These are phyloP conservation scores for Mortierella alpina DNA, from an alignment of 192 early-diverging fungal genomes.

Conservation along the genomic window DNA sequence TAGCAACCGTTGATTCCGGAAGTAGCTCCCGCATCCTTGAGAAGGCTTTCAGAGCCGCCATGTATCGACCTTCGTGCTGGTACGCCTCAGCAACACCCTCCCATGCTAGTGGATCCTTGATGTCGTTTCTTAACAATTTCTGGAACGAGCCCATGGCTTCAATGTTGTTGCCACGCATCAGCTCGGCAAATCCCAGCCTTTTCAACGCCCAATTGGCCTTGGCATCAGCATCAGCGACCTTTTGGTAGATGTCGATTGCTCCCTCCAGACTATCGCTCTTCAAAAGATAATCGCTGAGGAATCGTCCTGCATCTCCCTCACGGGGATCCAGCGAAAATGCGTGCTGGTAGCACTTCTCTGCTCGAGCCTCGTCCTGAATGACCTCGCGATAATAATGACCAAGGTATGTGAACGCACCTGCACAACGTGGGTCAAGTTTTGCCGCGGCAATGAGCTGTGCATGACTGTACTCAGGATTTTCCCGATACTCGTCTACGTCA, in stretches of 20 bases:
- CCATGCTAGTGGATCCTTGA: slow-evolving; percentile 75
- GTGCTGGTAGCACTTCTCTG: slow-evolving; percentile 85
- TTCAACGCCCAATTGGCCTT: slow-evolving; percentile 83
- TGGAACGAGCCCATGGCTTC: slow-evolving; percentile 82
- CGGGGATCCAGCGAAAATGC: slow-evolving; percentile 76
- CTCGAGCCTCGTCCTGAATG: slow-evolving; percentile 73
- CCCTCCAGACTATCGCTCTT: slow-evolving; percentile 53
- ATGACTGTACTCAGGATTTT: slow-evolving; percentile 73
- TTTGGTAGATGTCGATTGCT: slow-evolving; percentile 63
- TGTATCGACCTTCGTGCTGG: slow-evolving; percentile 73
- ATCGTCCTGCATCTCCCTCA: slow-evolving; percentile 74
- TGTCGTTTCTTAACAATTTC: slow-evolving; percentile 79
- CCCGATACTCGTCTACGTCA: slow-evolving; percentile 58
- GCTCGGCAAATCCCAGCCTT: slow-evolving; percentile 75
- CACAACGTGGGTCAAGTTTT: slow-evolving; percentile 71
- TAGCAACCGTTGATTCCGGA: slow-evolving; percentile 56
- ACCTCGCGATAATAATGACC: slow-evolving; percentile 84
- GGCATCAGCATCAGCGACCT: slow-evolving; percentile 52
- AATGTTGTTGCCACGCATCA: slow-evolving; percentile 63
- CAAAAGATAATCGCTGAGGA: slow-evolving; percentile 73
- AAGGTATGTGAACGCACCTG: slow-evolving; percentile 79
- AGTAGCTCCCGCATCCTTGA: slow-evolving; percentile 75
- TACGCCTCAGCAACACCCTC: slow-evolving; percentile 85
- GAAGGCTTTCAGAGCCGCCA: slow-evolving; percentile 83
- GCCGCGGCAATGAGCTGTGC: slow-evolving; percentile 76